Evolutionary conservation across 169 alveolate species (phyloP).

Genomic region (Blepharisma undulans): DNA sequence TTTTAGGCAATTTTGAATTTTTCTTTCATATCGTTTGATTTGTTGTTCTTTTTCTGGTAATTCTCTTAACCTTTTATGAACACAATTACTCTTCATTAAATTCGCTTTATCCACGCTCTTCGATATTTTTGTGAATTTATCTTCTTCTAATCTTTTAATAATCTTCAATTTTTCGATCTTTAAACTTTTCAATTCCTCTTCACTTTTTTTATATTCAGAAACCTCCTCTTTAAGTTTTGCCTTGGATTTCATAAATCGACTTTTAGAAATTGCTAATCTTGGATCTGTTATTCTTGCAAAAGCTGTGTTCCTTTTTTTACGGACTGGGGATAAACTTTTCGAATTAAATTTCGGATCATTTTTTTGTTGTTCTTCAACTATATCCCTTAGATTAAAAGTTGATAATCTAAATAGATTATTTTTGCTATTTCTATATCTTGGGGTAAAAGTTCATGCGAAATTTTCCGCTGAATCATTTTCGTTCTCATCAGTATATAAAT

Average conservation of each 20-base stretch:
- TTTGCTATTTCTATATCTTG: neutral
- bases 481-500: neutral
- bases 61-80: neutral
- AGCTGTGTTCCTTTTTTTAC: neutral
- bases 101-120: neutral
- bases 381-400: neutral
- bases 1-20: too few species aligned
- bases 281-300: neutral
- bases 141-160: neutral
- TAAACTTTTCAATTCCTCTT: neutral
- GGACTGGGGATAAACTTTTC: neutral
- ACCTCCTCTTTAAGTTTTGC: neutral
- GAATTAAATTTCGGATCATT: neutral
- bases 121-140: neutral
- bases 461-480: neutral
- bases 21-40: neutral
- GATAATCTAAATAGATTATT: neutral
- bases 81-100: neutral
- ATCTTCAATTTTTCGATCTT: neutral
- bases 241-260: neutral
- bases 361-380: neutral
- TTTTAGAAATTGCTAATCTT: neutral
- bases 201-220: neutral
- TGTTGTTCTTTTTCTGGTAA: neutral
- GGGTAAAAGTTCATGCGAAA: neutral